Evolutionary conservation across 148 eudicot species (phyloP).

Genomic region (Amaranthus cruentus): DNA sequence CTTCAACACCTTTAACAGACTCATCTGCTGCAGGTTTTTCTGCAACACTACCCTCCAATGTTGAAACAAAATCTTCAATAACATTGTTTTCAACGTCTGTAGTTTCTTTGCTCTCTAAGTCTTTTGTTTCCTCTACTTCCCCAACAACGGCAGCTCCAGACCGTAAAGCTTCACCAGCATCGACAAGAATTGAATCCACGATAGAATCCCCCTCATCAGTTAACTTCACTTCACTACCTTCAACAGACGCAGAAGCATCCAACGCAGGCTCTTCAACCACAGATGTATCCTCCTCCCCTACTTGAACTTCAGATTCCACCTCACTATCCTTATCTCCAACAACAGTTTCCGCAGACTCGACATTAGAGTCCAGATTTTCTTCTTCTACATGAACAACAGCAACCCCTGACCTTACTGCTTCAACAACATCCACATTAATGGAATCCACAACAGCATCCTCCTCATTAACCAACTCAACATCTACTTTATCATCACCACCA

Average conservation of each 20-base stretch:
- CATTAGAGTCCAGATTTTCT: constrained; percentile 9
- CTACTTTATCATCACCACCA: constrained; percentile 8
- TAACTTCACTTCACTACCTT: constrained; percentile 26
- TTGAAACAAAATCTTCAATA: constrained; percentile 19
- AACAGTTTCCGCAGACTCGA: constrained; percentile 27
- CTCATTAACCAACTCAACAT: constrained; percentile 15
- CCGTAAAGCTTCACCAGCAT: constrained; percentile 29
- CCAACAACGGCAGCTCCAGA: constrained; percentile 41
- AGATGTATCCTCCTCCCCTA: neutral
- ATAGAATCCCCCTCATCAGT: constrained; percentile 37
- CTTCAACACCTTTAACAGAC: constrained; percentile 23
- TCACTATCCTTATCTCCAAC: constrained; percentile 28
- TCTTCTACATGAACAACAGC: constrained; percentile 40
- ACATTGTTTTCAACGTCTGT: neutral
- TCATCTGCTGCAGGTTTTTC: constrained; percentile 15
- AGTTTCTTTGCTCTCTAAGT: neutral
- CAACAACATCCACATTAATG: constrained; percentile 25
- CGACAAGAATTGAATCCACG: constrained; percentile 40
- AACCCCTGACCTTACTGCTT: constrained; percentile 29
- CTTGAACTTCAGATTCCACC: constrained; percentile 21
- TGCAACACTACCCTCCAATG: neutral
- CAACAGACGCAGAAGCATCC: constrained; percentile 18
- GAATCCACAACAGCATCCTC: constrained; percentile 27
- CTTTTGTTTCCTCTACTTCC: constrained; percentile 22
- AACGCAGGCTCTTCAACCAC: constrained; percentile 24